Base-by-base conservation (phyloP, 192 early-diverging fungal genomes). In the Rhizoclosmatium globosum region DNA sequence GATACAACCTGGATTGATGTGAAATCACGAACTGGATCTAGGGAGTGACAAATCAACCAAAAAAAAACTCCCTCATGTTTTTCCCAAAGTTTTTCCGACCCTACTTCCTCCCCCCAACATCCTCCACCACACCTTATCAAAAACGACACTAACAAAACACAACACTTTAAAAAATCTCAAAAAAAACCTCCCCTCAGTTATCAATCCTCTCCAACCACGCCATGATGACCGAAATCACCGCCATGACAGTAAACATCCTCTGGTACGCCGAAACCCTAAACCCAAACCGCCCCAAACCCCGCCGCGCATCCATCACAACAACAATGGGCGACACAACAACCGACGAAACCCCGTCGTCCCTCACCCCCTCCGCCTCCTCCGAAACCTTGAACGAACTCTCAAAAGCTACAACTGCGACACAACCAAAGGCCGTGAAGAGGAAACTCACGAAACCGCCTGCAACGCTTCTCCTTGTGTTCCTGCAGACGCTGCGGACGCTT, bases 181-280 rank as follows among this genome's bases (percentile, higher is more conserved):
- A 31, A 31, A 56, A 56, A n/a, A 0, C 11, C 9, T 45, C 3
- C 23, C 19, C 57, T 19, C 39, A 77, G 66, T 57, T 69, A 21
- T 57, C 66, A 9, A 57, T 60, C 6, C 67, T 77, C 3, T 77
- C 66, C 44, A 77, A 23, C 15, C 71, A 71, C 50, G 76, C 76
- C 13, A 48, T 77, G 46, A 39, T 46, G 15, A 77, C 76, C 38
- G 76, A 77, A 77, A 47, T 77, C 45, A 77, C 76, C 39, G 76
- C 76, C 2, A 60, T 77, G 11, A 60, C 42, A 13, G 68, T 69
- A 2, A 77, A 77, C 44, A n/a, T 77, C 45, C 41, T 77, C 56
- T 77, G 76, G 76, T 77, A 77, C 48, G 57, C 45, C 9, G 73
- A 75, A 64, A 75, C 73, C 41, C 60, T 75, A 21, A 64, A 60